Base-by-base conservation (phyloP, 2,329 filamentous ascomycete species). In the Aotearoamyces nothofagi region DNA sequence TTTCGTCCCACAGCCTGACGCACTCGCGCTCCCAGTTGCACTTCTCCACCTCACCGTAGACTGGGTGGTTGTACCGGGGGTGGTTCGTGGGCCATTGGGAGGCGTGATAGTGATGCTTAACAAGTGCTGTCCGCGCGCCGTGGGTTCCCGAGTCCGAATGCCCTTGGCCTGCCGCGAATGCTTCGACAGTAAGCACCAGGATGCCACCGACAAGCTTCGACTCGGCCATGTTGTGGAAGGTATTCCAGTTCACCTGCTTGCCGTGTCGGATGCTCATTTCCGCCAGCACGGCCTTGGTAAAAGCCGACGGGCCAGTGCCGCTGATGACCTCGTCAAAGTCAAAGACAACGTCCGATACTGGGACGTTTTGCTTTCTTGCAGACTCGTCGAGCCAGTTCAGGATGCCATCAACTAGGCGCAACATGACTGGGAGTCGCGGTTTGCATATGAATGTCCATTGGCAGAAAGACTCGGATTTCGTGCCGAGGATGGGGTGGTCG, bases 391-490 rank as follows among this genome's bases (percentile, higher is more conserved):
- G 57, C 75, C 74, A 79, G 1, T 54, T 46, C 50, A 79, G 64
- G 45, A 80, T 79, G 41, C 74, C 68, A 45, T 79, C 71, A 26
- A 80, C 65, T 3, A 81, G 58, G 17, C 57, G 55, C 48, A 79
- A 57, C 71, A 81, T 78, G 32, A 80, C 70, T 2, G 72, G 71
- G 15, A 73, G 62, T 11, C 60, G 56, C 1, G 76, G 73, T 44
- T 78, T 77, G 40, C 67, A 67, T 56, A 78, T 74, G 42, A 80
- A 78, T 0, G 76, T 80, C 76, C 76, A 81, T 44, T 80, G 76
- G 47, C 75, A 80, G 46, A 81, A 80, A 0, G 74, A 80, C 39
- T 61, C 58, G 20, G 68, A 78, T 51, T 80, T 80, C 27, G 61
- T 61, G 9, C 76, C 75, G 1, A 80, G 57, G 17, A 80, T 71